Base-by-base conservation (phyloP, 1,284 basidiomycete species). In the Filobasidium uniguttulatum region DNA sequence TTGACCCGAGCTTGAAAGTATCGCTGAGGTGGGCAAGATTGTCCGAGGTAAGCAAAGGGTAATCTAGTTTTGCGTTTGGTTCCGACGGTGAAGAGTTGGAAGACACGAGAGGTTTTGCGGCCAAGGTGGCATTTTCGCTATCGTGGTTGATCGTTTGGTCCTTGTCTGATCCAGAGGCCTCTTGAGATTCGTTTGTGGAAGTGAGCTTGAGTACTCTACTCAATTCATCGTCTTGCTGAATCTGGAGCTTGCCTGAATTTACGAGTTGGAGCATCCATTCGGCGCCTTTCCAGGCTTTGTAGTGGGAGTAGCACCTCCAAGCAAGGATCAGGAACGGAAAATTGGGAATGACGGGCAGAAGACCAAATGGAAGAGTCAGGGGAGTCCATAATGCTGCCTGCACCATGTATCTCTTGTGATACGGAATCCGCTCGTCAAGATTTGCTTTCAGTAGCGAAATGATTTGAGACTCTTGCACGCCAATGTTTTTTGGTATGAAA, bases 331-430 rank as follows among this genome's bases (percentile, higher is more conserved):
- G 72, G 40, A 72, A 58, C 3, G 69, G 68, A 55, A 67, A 68
- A 59, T 73, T 73, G 47, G 72, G 72, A 12, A 73, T 57, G 56
- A 73, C 46, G 23, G 72, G 72, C 44, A 73, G 61, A 45, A 72
- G 63, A 22, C 69, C 72, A 54, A 73, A 69, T 8, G 72, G 72
- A 45, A 57, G 61, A 14, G 65, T 67, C 29, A 68, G 19, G 12
- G 68, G 68, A 2, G 58, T 55, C 28, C 59, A 52, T 22, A 64
- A 23, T 19, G 67, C 30, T 12, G 59, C 60, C 25, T 62, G 57
- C 17, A 45, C 55, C 62, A 68, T 65, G 58, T 62, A 60, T 49
- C 61, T 63, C 19, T 55, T 53, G 55, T 70, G 68, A 50, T 66
- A 59, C 3, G 68, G 68, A 55, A 66, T 66, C 7, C 64, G 57